Evolutionary conservation across 257 asterid species (phyloP).

Genomic region (Fraxinus anomala): DNA sequence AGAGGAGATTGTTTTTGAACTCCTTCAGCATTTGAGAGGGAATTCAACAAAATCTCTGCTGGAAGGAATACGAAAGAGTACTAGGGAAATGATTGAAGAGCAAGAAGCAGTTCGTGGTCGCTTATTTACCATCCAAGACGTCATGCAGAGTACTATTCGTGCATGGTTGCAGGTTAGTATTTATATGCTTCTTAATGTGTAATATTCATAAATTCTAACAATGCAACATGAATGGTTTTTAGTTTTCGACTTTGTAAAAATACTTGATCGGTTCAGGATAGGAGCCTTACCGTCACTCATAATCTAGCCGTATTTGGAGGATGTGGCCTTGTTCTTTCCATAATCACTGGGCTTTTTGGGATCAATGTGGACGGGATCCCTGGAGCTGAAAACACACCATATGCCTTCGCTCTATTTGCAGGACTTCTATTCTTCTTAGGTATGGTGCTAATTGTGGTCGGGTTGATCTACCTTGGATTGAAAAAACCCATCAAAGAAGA

Average conservation of each 20-base stretch:
- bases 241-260: background rate
- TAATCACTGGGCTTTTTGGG: conserved; percentile 85
- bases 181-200: background rate
- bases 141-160: conserved; percentile 93
- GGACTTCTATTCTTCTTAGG: conserved; percentile 67
- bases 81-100: conserved; percentile 93
- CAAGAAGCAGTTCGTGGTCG: conserved; percentile 99
- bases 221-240: background rate
- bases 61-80: conserved; percentile 77
- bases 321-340: conserved; percentile 87
- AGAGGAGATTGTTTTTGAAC: conserved; percentile 95
- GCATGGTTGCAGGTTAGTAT: conserved; percentile 91
- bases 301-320: conserved; percentile 96
- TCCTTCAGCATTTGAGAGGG: conserved; percentile 89
- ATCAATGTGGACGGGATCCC: conserved; percentile 98
- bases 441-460: conserved; percentile 57
- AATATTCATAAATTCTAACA: background rate
- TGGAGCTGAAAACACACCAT: conserved; percentile 70
- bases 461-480: conserved; percentile 79
- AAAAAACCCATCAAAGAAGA: conserved; percentile 68
- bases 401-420: conserved; percentile 80
- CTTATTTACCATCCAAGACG: conserved; percentile 94
- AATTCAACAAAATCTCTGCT: conserved; percentile 54
- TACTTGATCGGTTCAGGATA: conserved; percentile 53
- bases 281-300: conserved; percentile 87